These are phyloP conservation scores for Boletus fagicola DNA, from an alignment of 768 basidiomycete species.

Conservation along the genomic window DNA sequence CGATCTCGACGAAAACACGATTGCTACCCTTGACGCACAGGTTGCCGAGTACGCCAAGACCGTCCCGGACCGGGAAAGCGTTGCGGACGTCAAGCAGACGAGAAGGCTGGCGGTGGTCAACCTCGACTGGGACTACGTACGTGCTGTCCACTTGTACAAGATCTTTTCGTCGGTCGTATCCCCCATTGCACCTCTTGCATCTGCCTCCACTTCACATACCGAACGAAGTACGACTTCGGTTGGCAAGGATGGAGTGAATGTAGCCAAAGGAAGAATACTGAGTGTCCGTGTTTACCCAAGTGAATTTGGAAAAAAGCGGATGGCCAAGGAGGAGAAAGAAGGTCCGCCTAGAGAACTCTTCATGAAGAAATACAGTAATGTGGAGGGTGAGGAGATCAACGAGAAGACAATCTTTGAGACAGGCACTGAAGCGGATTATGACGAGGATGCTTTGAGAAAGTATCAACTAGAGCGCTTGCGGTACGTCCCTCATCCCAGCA, in stretches of 20 bases:
- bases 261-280: constrained; percentile 64
- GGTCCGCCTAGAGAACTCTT: constrained; percentile 90
- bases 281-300: constrained; percentile 89
- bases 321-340: constrained; percentile 84
- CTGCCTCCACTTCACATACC: constrained; percentile 24
- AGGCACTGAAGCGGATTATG: constrained; percentile 73
- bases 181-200: constrained; percentile 45
- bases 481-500: constrained; percentile 42
- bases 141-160: constrained; percentile 85
- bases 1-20: constrained; percentile 76
- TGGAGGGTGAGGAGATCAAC: constrained; percentile 55
- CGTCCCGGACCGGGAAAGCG: constrained; percentile 45
- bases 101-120: constrained; percentile 87
- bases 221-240: constrained; percentile 14
- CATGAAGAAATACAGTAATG: constrained; percentile 43
- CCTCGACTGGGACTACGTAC: constrained; percentile 97
- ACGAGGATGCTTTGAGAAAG: constrained; percentile 81
- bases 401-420: constrained; percentile 64
- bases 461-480: constrained; percentile 93
- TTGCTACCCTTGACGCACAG: constrained; percentile 72
- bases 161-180: constrained; percentile 88
- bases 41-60: constrained; percentile 56
- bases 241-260: constrained; percentile 11
- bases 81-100: constrained; percentile 47
- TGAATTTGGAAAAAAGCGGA: constrained; percentile 84